phyloP scores from a whole-genome alignment of 2,329 filamentous ascomycete species.

The Lachnellula suecica region DNA sequence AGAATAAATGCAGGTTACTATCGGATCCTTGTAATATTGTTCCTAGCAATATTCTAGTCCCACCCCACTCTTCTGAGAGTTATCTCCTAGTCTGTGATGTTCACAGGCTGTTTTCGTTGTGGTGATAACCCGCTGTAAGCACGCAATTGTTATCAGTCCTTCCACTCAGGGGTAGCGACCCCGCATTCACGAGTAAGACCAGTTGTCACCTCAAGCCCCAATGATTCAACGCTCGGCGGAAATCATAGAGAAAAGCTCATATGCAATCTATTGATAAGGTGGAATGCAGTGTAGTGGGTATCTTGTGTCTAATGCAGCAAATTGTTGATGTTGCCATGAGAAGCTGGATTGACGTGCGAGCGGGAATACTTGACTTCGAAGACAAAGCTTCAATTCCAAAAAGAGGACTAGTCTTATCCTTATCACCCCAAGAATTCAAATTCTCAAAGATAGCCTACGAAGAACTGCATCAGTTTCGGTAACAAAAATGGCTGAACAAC shows the following conservation, averaged over 20 bases:
- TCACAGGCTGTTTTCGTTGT: neutral
- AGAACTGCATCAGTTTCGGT: neutral
- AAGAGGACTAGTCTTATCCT: neutral
- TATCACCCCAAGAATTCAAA: neutral
- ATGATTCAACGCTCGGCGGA: neutral
- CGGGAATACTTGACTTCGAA: neutral
- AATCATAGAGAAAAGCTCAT: neutral
- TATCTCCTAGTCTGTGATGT: too few relatives aligned
- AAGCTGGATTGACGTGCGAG: neutral
- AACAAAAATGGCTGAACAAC: neutral
- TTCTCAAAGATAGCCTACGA: too few relatives aligned
- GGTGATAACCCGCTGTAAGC: slow-evolving; percentile 16
- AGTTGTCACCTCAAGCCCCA: neutral
- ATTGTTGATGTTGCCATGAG: neutral
- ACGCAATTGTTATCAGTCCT: slow-evolving; percentile 13
- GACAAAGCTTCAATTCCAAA: neutral
- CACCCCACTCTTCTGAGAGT: neutral
- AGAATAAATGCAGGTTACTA: too few relatives aligned
- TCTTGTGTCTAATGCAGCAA: neutral
- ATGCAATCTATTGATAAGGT: neutral
- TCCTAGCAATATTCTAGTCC: neutral
- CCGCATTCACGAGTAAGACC: neutral
- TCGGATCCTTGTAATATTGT: too few relatives aligned
- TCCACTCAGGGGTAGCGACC: neutral
- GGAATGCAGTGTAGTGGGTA: neutral